Evolutionary conservation across 2,329 filamentous ascomycete genomes (phyloP), one percentile per base, ranked within the genome.

Genomic region (Cryphonectria carpinicola): DNA sequence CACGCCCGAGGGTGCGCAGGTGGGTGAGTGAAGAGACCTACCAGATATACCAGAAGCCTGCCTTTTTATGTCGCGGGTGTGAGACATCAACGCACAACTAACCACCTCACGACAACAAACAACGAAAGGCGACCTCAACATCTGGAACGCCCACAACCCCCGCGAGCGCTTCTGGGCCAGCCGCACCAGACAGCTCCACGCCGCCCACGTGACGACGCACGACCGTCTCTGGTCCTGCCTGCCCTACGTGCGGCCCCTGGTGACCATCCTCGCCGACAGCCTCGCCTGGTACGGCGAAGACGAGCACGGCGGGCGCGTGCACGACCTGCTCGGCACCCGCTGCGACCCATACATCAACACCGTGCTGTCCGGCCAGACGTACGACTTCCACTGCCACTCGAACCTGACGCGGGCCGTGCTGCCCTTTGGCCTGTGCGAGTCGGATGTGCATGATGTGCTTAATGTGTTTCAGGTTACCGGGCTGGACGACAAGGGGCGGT

Each of bases 391-490:
- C 78, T 97, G 93, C 79, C 93, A 95, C 77, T 93, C 91, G 1
- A 97, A 97, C 78, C 86, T 97, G 14, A 89, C 88, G 1, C 88
- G 93, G 4, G 92, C 93, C 0, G 88, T 96, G 2, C 73, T 90
- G 1, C 90, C 90, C 0, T 90, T 85, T 72, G 92, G 92, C 0
- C 79, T 96, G 58, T 86, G 84, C 6, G 93, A 96, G 80, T 83
- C 84, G 41, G 93, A 96, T 77, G 89, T 96, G 1, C 93, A 97
- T 76, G 93, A 97, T 78, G 93, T 97, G 0, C 85, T 97, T 68
- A 97, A 97, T 76, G 84, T 97, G 3, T 96, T 97, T 78, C 93
- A 97, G 79, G 92, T 95, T 8, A 96, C 93, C 0, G 93, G 93
- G 0, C 78, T 96, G 63, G 91, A 96, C 76, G 84, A 87, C 67